phyloP scores from a whole-genome alignment of 345 rosid genomes.

The Moringa oleifera region DNA sequence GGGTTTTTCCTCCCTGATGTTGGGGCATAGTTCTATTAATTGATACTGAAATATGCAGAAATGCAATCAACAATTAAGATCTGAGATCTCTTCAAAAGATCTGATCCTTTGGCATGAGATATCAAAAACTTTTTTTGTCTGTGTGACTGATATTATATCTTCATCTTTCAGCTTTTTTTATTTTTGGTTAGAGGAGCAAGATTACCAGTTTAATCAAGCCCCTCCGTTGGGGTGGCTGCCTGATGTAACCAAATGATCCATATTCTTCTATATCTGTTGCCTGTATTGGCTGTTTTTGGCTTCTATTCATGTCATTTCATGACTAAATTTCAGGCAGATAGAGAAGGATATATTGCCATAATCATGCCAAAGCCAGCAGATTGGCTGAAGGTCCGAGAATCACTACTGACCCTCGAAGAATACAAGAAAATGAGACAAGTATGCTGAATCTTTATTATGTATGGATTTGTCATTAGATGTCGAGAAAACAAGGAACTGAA shows the following conservation, averaged over 20 bases:
- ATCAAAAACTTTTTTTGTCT: background rate
- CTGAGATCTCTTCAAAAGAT: background rate
- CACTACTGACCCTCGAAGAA: constrained; percentile 53
- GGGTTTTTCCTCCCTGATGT: background rate
- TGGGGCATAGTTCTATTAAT: no score
- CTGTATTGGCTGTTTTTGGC: background rate
- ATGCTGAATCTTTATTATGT: constrained; percentile 5
- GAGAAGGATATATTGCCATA: constrained; percentile 91
- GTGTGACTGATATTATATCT: background rate
- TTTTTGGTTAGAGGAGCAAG: no score
- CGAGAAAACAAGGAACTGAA: background rate
- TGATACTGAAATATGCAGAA: no score
- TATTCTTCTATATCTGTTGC: no score
- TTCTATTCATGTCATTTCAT: background rate
- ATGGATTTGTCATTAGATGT: background rate
- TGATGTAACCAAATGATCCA: no score
- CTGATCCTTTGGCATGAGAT: background rate
- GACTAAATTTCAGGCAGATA: constrained; percentile 50
- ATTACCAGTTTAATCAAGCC: no score
- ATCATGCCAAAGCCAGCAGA: constrained; percentile 85
- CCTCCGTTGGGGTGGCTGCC: no score
- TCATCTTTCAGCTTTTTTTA: background rate
- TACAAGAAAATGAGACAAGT: constrained; percentile 43
- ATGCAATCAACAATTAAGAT: no score
- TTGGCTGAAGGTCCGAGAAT: constrained; percentile 65